Percentiles rank a stretch among this genome's conserved stretches.
These are phyloP conservation scores for Diplodia seriata DNA, from an alignment of 2,329 filamentous ascomycete genomes.

Conservation along the genomic window DNA sequence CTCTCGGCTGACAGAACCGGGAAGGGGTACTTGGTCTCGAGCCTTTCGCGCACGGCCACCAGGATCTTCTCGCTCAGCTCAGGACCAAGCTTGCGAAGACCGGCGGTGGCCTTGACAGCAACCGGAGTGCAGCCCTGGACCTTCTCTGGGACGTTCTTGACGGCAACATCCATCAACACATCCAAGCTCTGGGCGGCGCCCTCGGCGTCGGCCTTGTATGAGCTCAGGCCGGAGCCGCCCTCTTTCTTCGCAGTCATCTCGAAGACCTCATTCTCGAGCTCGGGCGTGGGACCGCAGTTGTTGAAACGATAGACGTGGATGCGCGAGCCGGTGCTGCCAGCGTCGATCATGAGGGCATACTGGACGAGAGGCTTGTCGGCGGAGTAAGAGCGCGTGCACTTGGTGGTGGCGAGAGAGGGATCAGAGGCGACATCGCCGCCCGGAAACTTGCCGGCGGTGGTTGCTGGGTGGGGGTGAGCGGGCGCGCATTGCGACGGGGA, in stretches of 20 bases:
- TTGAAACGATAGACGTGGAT: slow-evolving; percentile 99
- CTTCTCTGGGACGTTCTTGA: slow-evolving; percentile 83
- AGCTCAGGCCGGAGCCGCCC: slow-evolving; percentile 80
- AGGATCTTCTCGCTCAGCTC: slow-evolving; percentile 85
- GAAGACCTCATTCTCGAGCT: slow-evolving; percentile 91
- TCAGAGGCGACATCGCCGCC: slow-evolving; percentile 57
- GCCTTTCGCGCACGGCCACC: slow-evolving; percentile 78
- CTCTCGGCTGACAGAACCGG: slow-evolving; percentile 86
- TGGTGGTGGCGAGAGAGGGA: slow-evolving; percentile 69
- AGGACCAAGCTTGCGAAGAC: slow-evolving; percentile 82
- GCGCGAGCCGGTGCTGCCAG: slow-evolving; percentile 94
- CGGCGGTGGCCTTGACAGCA: slow-evolving; percentile 97
- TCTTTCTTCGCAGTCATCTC: slow-evolving; percentile 88
- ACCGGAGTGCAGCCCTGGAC: slow-evolving; percentile 91
- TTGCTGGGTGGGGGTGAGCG: slow-evolving; percentile 10
- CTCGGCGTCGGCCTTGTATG: slow-evolving; percentile 84
- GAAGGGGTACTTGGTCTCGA: slow-evolving; percentile 93
- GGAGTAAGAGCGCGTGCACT: slow-evolving; percentile 83
- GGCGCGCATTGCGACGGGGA: slow-evolving; percentile 6
- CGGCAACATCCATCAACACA: slow-evolving; percentile 81
- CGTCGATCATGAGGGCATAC: slow-evolving; percentile 98
- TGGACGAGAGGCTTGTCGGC: slow-evolving; percentile 93
- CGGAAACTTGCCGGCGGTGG: slow-evolving; percentile 35
- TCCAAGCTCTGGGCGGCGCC: slow-evolving; percentile 91
- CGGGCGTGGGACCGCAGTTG: slow-evolving; percentile 94